phyloP scores from a whole-genome alignment of 2,329 filamentous ascomycete genomes.

The Diaporthe eres region DNA sequence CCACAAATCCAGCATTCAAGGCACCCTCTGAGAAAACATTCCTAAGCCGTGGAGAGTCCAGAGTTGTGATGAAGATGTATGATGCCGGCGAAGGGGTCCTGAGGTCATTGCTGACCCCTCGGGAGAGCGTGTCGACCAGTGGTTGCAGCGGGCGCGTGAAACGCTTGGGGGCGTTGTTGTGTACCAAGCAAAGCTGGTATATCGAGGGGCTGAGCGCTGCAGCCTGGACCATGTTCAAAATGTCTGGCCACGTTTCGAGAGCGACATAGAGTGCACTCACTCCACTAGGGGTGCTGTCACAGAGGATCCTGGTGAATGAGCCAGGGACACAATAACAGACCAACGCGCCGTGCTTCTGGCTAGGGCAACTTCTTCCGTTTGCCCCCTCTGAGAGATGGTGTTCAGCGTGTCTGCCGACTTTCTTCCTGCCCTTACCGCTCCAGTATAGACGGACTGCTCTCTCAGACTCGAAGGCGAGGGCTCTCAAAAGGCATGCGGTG shows the following conservation, averaged over 20 bases:
- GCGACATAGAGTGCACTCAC: constrained; percentile 6
- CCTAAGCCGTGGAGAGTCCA: neutral
- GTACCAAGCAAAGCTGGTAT: constrained; percentile 27
- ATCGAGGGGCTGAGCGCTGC: constrained; percentile 8
- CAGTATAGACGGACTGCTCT: neutral
- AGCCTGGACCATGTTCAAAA: neutral
- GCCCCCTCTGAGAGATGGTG: neutral
- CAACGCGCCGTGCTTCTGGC: constrained; percentile 10
- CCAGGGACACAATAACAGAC: constrained; percentile 34
- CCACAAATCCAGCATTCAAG: neutral
- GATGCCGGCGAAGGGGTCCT: neutral
- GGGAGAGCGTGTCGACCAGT: neutral
- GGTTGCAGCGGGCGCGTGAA: constrained; percentile 9
- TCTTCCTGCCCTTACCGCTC: neutral
- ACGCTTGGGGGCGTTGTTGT: constrained; percentile 10
- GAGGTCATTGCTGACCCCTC: neutral
- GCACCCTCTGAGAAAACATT: neutral
- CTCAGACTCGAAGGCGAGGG: neutral
- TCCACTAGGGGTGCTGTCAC: neutral
- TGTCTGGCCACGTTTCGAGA: constrained; percentile 12
- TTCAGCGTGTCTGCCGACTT: neutral
- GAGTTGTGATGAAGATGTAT: constrained; percentile 12
- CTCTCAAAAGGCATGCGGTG: neutral
- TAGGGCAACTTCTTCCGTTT: constrained; percentile 6
- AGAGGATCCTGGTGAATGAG: constrained; percentile 11